Conservation (phyloP, 768 basidiomycete genomes). For the Rhodotorula kratochvilovae region DNA sequence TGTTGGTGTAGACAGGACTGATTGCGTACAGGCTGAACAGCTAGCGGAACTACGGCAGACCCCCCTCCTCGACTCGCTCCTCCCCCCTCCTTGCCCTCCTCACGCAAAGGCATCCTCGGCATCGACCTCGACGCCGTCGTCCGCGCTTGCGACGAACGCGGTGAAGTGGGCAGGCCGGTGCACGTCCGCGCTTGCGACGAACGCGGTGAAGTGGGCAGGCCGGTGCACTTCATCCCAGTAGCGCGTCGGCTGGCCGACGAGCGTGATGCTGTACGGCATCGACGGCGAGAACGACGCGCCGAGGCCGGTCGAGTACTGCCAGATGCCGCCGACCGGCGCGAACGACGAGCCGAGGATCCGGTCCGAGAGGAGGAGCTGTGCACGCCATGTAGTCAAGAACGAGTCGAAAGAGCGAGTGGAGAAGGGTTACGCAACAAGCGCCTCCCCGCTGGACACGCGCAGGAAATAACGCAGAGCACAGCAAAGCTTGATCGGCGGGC, state of each 20-base stretch:
- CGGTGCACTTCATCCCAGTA: constrained; percentile 43
- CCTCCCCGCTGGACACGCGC: too few relatives aligned
- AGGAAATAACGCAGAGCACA: too few relatives aligned
- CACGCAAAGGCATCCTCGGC: constrained; percentile 6
- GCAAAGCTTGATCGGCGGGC: too few relatives aligned
- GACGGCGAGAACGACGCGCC: constrained; percentile 36
- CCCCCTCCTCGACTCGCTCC: too few relatives aligned
- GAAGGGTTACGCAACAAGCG: too few relatives aligned
- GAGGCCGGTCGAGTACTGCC: constrained; percentile 65
- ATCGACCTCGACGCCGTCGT: constrained; percentile 19
- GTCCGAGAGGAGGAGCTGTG: constrained; percentile 81
- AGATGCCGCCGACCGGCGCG: constrained; percentile 84
- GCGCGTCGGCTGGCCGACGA: constrained; percentile 36
- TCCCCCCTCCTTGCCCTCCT: neutral
- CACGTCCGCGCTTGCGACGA: constrained; percentile 37
- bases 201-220: constrained; percentile 38
- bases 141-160: constrained; percentile 36
- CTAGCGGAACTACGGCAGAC: too few relatives aligned
- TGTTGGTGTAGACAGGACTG: too few relatives aligned
- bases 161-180: constrained; percentile 42
- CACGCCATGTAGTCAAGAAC: too few relatives aligned
- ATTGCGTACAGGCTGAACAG: too few relatives aligned
- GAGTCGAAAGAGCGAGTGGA: too few relatives aligned
- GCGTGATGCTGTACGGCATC: constrained; percentile 42
- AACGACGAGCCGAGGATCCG: constrained; percentile 93